phyloP scores from a whole-genome alignment of 495 filamentous ascomycete genomes.

The Penicillium roqueforti region DNA sequence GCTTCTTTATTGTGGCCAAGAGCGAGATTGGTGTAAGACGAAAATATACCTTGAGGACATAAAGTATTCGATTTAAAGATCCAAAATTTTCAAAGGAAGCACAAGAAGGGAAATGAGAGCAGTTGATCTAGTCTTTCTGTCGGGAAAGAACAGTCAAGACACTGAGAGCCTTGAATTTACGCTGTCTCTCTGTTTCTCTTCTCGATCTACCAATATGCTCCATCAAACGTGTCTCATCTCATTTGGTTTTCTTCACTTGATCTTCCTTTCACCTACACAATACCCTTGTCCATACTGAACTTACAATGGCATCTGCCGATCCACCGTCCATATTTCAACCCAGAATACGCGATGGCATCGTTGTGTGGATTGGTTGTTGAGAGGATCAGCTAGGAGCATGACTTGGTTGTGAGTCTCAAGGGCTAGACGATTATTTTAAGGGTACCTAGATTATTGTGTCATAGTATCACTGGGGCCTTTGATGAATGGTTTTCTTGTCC shows the following conservation, averaged over 20 bases:
- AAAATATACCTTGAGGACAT: background rate
- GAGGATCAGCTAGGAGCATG: conserved; percentile 38
- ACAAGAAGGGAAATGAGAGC: too few relatives aligned
- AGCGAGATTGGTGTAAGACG: background rate
- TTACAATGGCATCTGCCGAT: background rate
- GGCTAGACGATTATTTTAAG: too few relatives aligned
- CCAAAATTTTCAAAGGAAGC: too few relatives aligned
- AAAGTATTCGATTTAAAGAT: too few relatives aligned
- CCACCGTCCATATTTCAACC: background rate
- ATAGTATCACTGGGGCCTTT: conserved; percentile 68
- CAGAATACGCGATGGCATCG: background rate
- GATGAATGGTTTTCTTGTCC: conserved; percentile 70
- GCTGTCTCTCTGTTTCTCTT: too few relatives aligned
- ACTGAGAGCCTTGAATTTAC: too few relatives aligned
- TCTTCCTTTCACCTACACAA: background rate
- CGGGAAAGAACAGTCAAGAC: too few relatives aligned
- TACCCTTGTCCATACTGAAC: background rate
- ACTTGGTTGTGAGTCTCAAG: conserved; percentile 22
- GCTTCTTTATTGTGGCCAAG: background rate
- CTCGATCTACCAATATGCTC: background rate
- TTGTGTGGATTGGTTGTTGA: conserved; percentile 24
- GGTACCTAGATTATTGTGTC: too few relatives aligned
- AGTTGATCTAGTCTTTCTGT: too few relatives aligned
- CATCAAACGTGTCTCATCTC: background rate
- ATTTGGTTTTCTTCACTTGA: background rate